Base-by-base conservation (phyloP, 129 eudicot genomes). In the Saposhnikovia divaricata region DNA sequence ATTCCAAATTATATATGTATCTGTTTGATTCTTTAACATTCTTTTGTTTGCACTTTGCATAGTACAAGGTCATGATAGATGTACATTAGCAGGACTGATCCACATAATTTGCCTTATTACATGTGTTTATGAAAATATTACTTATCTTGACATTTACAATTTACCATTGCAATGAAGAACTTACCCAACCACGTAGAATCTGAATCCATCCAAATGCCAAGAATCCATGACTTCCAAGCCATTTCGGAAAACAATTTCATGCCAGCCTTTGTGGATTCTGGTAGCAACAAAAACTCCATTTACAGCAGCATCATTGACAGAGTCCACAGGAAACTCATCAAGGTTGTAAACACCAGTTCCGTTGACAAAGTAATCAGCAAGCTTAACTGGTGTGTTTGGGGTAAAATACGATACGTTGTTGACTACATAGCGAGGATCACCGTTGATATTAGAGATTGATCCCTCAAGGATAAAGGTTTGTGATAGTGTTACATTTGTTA, bases 131-230 rank as follows among this genome's bases (percentile, higher is more conserved):
- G 11, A 21, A 16, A 51, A 51, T 4, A 53, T 53, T 34, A n/a
- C n/a, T n/a, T n/a, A n/a, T 34, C 37, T 34, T 34, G 37, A 34
- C 1, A 6, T 53, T 53, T 5, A 18, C 0, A 0, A 55, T 55
- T 55, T 55, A 42, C 1, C 31, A 74, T 3, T 43, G 57, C 27
- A 15, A 74, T 74, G 38, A 66, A 39, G 16, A 3, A 72, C 86
- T 73, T 82, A 92, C 97, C 97, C 97, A 0, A 92, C 97, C 53
- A 89, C 92, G 37, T 86, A 89, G 83, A 92, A 92, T 31, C 97
- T 92, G 16, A 83, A 92, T 15, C 97, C 97, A 63, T 89, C 97
- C 83, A 92, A 76, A 81, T 92, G 94, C 97, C 97, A 92, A 77
- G 97, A 83, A 79, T 92, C 97, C 89, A 92, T 92, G 11, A 40